Percentiles rank a stretch among this genome's conserved stretches.
Evolutionary conservation across 2,329 filamentous ascomycete genomes (phyloP).

Genomic region (Colletotrichum liaoningense): DNA sequence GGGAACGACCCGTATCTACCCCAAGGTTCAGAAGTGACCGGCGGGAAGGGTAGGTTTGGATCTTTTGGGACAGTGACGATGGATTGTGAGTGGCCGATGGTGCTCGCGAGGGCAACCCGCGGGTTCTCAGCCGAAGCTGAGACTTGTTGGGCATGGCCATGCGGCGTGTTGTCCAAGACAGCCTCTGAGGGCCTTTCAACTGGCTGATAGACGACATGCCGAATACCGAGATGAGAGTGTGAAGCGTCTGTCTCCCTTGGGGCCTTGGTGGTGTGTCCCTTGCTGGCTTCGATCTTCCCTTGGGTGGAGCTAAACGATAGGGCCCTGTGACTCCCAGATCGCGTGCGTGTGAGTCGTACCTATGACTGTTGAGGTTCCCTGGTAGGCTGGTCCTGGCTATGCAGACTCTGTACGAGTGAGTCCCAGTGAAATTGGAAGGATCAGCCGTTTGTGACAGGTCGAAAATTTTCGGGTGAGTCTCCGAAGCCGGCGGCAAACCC

Average conservation of each 20-base stretch:
- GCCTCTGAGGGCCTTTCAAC: constrained; percentile 16
- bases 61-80: not conserved
- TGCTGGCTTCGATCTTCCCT: not conserved
- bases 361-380: constrained; percentile 20
- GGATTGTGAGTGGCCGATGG: not conserved
- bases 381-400: constrained; percentile 12
- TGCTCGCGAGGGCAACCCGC: not conserved
- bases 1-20: constrained; percentile 22
- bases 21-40: constrained; percentile 11
- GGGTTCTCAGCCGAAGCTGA: constrained; percentile 2
- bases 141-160: not conserved
- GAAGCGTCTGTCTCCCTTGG: not conserved
- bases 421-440: constrained; percentile 4
- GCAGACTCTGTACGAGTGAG: constrained; percentile 21
- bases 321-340: constrained; percentile 23
- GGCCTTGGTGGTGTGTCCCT: not conserved
- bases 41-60: constrained; percentile 4
- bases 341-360: constrained; percentile 23
- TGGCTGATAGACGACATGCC: constrained; percentile 11
- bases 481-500: constrained; percentile 29
- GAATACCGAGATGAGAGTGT: constrained; percentile 9
- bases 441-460: constrained; percentile 22
- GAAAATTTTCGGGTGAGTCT: constrained; percentile 18
- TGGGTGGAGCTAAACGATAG: constrained; percentile 21
- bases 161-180: constrained; percentile 10